Evolutionary conservation across 495 filamentous ascomycete genomes (phyloP), one percentile per base, ranked within the genome.

Genomic region (Tuber calosporum): DNA sequence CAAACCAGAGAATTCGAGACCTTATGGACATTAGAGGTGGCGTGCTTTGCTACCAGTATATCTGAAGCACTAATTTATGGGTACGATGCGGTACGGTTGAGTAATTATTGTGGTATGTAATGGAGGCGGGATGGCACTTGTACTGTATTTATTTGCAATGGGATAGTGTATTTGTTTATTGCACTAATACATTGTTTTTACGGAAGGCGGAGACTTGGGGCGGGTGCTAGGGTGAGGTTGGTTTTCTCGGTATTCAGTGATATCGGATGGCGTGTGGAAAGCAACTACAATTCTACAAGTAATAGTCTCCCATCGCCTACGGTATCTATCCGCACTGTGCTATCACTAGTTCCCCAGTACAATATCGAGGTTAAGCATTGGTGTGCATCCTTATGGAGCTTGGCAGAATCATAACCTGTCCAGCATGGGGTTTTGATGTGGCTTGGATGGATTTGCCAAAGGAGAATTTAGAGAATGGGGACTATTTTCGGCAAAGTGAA

Each of bases 21-120:
- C 48, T 82, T 38, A 82, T 82, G 80, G 78, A 82, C 74, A 74
- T 79, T 37, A 22, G 67, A 6, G 80, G 72, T 1, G 30, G 38
- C 1, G 26, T 38, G 20, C 38, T 81, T 0, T 81, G 79, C 38
- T 80, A 80, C 70, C 69, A 73, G 9, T 80, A 80, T 62, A 17
- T 71, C 2, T 78, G 13, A 62, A 34, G 53, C 53, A 26, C 26
- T 15, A 0, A 17, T 34, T 34, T 34, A 34, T 9, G 53, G 26
- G 53, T 4, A 30, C 4, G 26, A 34, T 34, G 13, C 13, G 13
- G 53, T 4, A 34, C 17, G 4, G n/a, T 34, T 17, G 34, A 34
- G 53, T 4, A 62, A 34, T 30, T 62, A 34, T 30, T 62, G 53
- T 4, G 26, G 2, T 62, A 58, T 30, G 53, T 62, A 30, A 34